A percentile compares a stretch with the other conserved stretches of the same genome.
phyloP scores from a whole-genome alignment of 2,329 filamentous ascomycete genomes.

The Colletotrichum agaves region DNA sequence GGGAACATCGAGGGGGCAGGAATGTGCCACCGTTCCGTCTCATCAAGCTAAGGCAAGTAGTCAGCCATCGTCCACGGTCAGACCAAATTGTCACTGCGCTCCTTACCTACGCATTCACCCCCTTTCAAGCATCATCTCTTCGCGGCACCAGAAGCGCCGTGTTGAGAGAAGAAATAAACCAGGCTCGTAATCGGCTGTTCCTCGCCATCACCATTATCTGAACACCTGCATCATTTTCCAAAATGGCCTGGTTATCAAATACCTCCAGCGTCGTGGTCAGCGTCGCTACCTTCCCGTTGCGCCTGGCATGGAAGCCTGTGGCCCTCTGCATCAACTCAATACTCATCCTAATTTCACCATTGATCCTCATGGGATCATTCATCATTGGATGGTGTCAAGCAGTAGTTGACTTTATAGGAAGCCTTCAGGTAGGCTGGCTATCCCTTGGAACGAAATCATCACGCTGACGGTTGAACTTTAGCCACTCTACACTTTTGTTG shows the following conservation, averaged over 20 bases:
- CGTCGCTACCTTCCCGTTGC: conserved; percentile 45
- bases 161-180: neutral
- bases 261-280: conserved; percentile 20
- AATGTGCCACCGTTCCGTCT: conserved; percentile 19
- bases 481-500: conserved; percentile 57
- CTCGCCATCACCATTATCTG: neutral
- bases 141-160: neutral
- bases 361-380: conserved; percentile 48
- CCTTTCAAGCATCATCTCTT: neutral
- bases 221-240: neutral
- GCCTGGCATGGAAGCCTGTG: conserved; percentile 45
- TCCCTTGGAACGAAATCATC: conserved; percentile 20
- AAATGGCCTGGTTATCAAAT: conserved; percentile 27
- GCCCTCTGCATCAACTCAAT: conserved; percentile 41
- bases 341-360: conserved; percentile 50
- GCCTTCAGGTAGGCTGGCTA: conserved; percentile 49
- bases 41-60: neutral
- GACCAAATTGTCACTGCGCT: neutral
- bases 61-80: neutral
- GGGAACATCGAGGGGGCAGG: neutral
- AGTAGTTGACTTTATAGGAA: conserved; percentile 44
- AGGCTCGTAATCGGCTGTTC: neutral
- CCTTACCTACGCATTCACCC: neutral
- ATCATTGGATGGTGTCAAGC: conserved; percentile 40
- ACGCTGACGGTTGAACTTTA: conserved; percentile 32